Evolutionary conservation across 208 protist species (phyloP).

Genomic region (Borovskyia barvae): DNA sequence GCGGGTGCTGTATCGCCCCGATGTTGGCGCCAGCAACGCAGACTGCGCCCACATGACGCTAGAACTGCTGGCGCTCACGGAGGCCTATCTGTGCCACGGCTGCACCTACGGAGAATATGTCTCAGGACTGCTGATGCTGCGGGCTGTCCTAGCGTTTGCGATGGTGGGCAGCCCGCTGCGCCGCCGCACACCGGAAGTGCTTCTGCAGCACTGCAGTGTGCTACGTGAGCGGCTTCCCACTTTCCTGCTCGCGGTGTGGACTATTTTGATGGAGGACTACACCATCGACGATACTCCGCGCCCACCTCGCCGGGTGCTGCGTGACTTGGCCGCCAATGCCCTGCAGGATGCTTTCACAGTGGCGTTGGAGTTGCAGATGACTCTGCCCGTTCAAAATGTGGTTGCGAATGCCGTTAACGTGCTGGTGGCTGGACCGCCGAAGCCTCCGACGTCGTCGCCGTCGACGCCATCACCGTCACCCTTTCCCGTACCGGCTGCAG

Average conservation of each 20-base stretch:
- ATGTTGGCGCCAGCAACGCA: slow-evolving; percentile 34
- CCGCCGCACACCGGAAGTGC: slow-evolving; percentile 9
- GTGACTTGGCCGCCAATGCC: slow-evolving; percentile 56
- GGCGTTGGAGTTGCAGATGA: slow-evolving; percentile 36
- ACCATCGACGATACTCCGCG: slow-evolving; percentile 20
- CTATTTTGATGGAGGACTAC: slow-evolving; percentile 34
- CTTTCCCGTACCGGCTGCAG: too few relatives aligned
- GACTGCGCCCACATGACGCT: slow-evolving; percentile 55
- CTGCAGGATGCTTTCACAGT: slow-evolving; percentile 57
- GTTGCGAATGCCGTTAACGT: slow-evolving; percentile 57
- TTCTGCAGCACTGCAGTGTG: slow-evolving; percentile 39
- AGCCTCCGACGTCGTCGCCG: too few relatives aligned
- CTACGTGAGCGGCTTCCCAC: slow-evolving; percentile 38
- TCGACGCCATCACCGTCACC: too few relatives aligned
- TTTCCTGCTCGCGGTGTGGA: slow-evolving; percentile 58
- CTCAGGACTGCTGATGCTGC: slow-evolving; percentile 57
- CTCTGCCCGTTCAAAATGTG: slow-evolving; percentile 46
- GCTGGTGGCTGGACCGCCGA: slow-evolving; percentile 22
- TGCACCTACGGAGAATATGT: slow-evolving; percentile 43
- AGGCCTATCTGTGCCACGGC: slow-evolving; percentile 49
- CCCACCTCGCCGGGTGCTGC: slow-evolving; percentile 30
- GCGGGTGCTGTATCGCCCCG: slow-evolving; percentile 42
- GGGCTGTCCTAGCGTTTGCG: slow-evolving; percentile 47
- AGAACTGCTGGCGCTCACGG: slow-evolving; percentile 43
- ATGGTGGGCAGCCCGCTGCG: slow-evolving; percentile 15